Evolutionary conservation across 202 grass and related monocot genomes (phyloP), one percentile per base, ranked within the genome.

Genomic region (Bolboschoenoplectus hybrid): DNA sequence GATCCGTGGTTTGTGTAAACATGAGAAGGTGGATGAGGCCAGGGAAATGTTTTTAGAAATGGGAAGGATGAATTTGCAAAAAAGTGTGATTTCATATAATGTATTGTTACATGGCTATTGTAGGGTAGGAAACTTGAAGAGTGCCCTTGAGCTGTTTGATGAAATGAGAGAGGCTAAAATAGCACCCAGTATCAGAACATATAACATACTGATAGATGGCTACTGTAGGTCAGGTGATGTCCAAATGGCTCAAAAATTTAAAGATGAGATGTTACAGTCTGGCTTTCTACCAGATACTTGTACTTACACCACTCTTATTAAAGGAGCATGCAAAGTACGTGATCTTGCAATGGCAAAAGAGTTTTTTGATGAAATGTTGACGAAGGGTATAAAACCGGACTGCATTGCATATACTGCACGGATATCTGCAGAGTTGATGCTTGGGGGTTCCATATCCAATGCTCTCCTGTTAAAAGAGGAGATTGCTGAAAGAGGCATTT

Each of bases 251-350:
- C 86, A 80, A 68, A 97, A 89, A 88, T 76, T 92, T 55, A 92
- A 94, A 80, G 90, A 94, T 61, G 68, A 94, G 61, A 97, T 97
- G 92, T 62, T 87, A 66, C 53, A 84, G 56, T 86, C 87, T 19
- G 89, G 89, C 1, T 91, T 88, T 85, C 53, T 69, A 70, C 85
- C 94, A 0, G 84, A 97, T 91, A 87, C 94, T 90, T 91, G 66
- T 92, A 94, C 94, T 61, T 97, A 97, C 89, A 97, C 89, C 12
- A 92, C 86, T 85, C 92, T 97, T 85, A 89, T 97, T 82, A 97
- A 94, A 85, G 89, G 89, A 41, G 91, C 91, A 44, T 88, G 58
- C 64, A 94, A 93, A 56, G 70, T 58, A 58, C 63, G 82, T 11
- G 91, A 91, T 83, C 89, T 91, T 91, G 89, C 71, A 34, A 86